Conservation (phyloP, 176 grass and related monocot species). For the Ensete glaucum region DNA sequence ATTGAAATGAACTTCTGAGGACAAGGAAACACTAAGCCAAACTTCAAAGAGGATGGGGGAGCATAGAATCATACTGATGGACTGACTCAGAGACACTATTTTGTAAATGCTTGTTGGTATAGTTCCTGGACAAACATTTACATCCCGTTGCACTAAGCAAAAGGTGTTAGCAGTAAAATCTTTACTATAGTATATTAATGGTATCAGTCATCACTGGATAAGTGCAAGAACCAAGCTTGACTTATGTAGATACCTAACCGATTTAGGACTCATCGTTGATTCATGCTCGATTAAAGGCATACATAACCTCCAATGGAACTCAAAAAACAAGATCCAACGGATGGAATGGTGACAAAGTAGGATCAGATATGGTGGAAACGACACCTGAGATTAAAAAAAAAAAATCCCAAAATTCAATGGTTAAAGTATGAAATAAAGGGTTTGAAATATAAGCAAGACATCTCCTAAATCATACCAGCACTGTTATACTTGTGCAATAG, state of each 20-base stretch:
- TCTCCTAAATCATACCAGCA: conserved; percentile 33
- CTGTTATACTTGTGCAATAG: conserved; percentile 5
- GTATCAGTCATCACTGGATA: neutral
- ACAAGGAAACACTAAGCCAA: neutral
- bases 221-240: neutral
- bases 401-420: neutral
- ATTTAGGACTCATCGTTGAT: neutral
- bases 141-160: neutral
- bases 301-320: too few relatives aligned
- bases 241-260: neutral
- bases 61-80: neutral
- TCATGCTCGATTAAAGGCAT: too few relatives aligned
- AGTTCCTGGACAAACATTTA: neutral
- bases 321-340: too few relatives aligned
- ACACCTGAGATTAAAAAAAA: neutral
- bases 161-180: neutral
- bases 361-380: neutral
- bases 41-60: neutral
- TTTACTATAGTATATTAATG: neutral
- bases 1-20: neutral
- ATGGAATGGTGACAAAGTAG: too few relatives aligned
- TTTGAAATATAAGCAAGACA: neutral
- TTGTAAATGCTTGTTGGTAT: neutral
- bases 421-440: conserved; percentile 8
- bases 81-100: neutral